Evolutionary conservation across 208 protist genomes (phyloP).

Genomic region (Angomonas ambiguus): DNA sequence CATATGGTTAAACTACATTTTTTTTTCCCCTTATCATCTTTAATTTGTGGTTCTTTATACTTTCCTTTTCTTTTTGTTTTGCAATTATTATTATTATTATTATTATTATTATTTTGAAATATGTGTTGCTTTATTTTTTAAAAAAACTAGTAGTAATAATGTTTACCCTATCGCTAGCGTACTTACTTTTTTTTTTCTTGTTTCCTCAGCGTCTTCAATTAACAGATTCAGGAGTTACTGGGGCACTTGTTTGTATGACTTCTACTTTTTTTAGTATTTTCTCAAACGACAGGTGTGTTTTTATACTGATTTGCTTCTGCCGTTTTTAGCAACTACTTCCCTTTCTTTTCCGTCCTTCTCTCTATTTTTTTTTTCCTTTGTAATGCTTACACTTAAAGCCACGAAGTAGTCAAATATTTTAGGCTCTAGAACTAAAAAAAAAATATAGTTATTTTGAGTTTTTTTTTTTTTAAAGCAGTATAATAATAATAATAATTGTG

Average conservation of each 20-base stretch:
- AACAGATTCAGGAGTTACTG: neutral
- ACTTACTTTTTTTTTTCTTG: slow-evolving; percentile 13
- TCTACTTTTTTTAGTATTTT: neutral
- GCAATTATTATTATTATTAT: slow-evolving; percentile 12
- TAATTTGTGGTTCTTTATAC: too few relatives aligned
- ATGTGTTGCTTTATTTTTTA: slow-evolving; percentile 7
- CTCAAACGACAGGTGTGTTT: neutral
- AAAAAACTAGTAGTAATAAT: neutral
- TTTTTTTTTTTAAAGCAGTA: slow-evolving; percentile 12
- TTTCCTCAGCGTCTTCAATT: slow-evolving; percentile 18
- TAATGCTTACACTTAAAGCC: too few relatives aligned
- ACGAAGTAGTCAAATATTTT: neutral
- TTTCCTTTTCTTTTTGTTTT: too few relatives aligned
- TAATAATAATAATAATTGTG: neutral
- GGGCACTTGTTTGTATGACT: neutral
- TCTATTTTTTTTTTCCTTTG: neutral
- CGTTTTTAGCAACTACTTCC: too few relatives aligned
- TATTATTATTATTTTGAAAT: slow-evolving; percentile 16
- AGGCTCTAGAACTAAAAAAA: neutral
- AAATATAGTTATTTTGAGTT: neutral
- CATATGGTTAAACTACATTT: too few relatives aligned
- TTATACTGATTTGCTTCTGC: slow-evolving; percentile 5
- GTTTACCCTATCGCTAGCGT: neutral
- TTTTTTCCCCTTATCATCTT: too few relatives aligned
- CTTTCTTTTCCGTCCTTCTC: too few relatives aligned